Conservation (phyloP, 2,329 filamentous ascomycete species). For the Microcyclosporella mali region DNA sequence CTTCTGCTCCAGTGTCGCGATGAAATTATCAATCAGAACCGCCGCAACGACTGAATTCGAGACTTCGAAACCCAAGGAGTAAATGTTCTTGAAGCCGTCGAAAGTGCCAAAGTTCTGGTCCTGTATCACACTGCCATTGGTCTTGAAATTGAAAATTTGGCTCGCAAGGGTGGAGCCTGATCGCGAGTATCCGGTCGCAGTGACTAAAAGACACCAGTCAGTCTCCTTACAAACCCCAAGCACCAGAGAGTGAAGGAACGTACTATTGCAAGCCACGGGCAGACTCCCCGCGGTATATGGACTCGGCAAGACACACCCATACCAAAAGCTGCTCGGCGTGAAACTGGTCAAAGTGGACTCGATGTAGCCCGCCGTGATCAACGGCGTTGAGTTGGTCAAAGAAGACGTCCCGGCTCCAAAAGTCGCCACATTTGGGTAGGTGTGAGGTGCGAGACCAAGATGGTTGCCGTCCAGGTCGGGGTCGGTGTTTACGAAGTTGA, state of each 20-base stretch:
- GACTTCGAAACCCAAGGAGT: constrained; percentile 12
- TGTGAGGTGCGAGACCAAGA: constrained; percentile 15
- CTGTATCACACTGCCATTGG: constrained; percentile 15
- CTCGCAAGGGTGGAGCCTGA: constrained; percentile 2
- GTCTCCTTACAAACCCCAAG: too few relatives aligned
- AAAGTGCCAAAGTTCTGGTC: constrained; percentile 13
- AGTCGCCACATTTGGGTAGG: constrained; percentile 12
- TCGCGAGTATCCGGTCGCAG: constrained; percentile 9
- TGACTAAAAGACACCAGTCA: constrained; percentile 2
- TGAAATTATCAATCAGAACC: constrained; percentile 15
- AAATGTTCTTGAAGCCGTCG: constrained; percentile 10
- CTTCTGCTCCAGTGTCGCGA: constrained; percentile 13
- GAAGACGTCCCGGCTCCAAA: constrained; percentile 12
- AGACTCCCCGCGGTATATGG: constrained; percentile 14
- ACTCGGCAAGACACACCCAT: constrained; percentile 14
- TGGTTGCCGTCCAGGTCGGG: constrained; percentile 17
- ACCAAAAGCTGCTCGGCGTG: constrained; percentile 11
- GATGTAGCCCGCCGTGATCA: constrained; percentile 14
- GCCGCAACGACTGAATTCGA: background rate
- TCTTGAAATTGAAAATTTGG: constrained; percentile 13
- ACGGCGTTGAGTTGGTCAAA: constrained; percentile 4
- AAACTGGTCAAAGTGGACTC: constrained; percentile 11
- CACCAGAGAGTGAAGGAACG: background rate
- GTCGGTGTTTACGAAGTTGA: constrained; percentile 16
- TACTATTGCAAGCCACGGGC: constrained; percentile 12